Conservation (phyloP, 2,329 filamentous ascomycete species). For the Cordyceps pruinosa region DNA sequence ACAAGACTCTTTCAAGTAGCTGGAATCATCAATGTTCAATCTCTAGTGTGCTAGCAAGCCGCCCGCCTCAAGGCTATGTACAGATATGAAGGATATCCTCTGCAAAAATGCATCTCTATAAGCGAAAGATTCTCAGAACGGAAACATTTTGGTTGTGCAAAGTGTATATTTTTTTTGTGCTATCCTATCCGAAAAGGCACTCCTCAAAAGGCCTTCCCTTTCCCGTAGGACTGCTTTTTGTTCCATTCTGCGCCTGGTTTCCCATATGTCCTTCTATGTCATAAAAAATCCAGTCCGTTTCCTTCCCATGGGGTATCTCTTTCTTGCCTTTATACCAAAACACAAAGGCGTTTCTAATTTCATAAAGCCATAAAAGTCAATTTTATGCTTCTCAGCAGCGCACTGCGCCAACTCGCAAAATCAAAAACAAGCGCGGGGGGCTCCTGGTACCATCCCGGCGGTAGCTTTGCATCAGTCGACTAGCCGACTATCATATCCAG, state of each 20-base stretch:
- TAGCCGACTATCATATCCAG: constrained; percentile 10
- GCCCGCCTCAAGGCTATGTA: background rate
- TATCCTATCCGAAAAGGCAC: background rate
- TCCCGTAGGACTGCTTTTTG: background rate
- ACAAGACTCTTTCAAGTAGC: background rate
- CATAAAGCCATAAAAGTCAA: constrained; percentile 11
- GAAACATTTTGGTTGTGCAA: background rate
- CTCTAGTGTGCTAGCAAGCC: background rate
- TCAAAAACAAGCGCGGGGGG: background rate
- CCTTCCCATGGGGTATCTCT: constrained; percentile 11
- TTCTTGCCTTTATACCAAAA: background rate
- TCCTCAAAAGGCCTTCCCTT: background rate
- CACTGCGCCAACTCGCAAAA: constrained; percentile 1
- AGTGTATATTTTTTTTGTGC: background rate
- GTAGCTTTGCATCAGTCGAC: constrained; percentile 9
- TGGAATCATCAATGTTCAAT: background rate
- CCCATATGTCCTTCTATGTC: background rate
- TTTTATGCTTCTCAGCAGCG: constrained; percentile 7
- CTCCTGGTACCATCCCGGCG: background rate
- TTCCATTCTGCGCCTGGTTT: constrained; percentile 5
- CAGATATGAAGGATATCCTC: constrained; percentile 1
- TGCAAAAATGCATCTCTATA: constrained; percentile 3
- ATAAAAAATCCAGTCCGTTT: background rate
- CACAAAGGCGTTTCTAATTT: background rate
- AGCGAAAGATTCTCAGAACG: background rate